Evolutionary conservation across 2,329 filamentous ascomycete genomes (phyloP).

Genomic region (Eutypella sp.): DNA sequence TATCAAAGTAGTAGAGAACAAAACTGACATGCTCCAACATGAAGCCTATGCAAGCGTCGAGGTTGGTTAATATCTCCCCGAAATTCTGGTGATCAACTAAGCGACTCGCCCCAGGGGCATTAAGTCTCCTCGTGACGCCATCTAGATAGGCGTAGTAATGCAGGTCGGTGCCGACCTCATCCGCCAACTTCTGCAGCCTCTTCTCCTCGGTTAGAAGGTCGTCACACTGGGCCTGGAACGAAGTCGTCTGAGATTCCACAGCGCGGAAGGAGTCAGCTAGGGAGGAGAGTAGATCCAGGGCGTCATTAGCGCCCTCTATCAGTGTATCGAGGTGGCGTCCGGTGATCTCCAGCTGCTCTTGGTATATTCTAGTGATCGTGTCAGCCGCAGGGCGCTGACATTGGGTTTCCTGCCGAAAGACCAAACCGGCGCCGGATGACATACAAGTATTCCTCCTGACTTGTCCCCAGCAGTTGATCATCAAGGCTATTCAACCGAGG

Average conservation of each 20-base stretch:
- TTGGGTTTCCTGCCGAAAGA: background rate
- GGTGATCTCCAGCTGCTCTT: conserved; percentile 74
- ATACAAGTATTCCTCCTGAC: conserved; percentile 80
- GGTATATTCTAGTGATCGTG: conserved; percentile 55
- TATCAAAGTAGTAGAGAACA: background rate
- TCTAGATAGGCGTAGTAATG: conserved; percentile 94
- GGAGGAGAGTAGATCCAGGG: conserved; percentile 69
- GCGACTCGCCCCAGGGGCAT: conserved; percentile 83
- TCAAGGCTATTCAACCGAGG: conserved; percentile 53
- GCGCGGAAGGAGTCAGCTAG: conserved; percentile 82
- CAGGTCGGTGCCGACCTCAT: conserved; percentile 83
- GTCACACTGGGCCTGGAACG: conserved; percentile 89
- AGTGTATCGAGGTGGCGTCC: conserved; percentile 78
- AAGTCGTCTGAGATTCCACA: conserved; percentile 86
- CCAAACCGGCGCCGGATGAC: no score
- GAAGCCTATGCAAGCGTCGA: conserved; percentile 88
- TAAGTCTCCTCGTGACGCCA: conserved; percentile 80
- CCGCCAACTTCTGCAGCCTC: conserved; percentile 70
- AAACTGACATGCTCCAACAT: conserved; percentile 76
- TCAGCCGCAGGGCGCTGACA: conserved; percentile 22
- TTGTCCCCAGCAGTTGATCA: conserved; percentile 69
- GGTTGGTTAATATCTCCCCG: conserved; percentile 77
- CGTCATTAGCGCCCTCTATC: conserved; percentile 69
- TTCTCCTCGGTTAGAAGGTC: conserved; percentile 78
- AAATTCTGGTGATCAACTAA: conserved; percentile 82